These are phyloP conservation scores for Aspergillus bridgeri DNA, from an alignment of 495 filamentous ascomycete genomes.

Conservation along the genomic window DNA sequence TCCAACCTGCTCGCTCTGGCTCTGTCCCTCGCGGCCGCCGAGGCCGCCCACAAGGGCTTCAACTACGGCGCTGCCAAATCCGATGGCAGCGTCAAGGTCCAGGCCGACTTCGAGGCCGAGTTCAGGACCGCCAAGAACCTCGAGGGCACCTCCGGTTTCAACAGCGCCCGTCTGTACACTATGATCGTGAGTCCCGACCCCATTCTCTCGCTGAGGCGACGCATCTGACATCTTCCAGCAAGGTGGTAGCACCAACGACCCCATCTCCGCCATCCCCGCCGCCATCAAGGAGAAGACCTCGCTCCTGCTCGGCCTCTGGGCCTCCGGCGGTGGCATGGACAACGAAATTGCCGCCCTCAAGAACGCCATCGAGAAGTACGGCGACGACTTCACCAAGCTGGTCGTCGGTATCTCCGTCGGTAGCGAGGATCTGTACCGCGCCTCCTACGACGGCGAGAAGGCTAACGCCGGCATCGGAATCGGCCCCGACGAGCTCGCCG, in stretches of 20 bases:
- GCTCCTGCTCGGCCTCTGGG: conserved; percentile 77
- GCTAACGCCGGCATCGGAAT: conserved; percentile 55
- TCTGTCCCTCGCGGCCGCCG: conserved; percentile 39
- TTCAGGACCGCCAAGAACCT: conserved; percentile 70
- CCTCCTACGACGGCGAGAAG: conserved; percentile 54
- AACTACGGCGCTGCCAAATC: conserved; percentile 70
- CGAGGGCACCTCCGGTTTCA: conserved; percentile 68
- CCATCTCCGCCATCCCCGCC: conserved; percentile 69
- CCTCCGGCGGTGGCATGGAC: conserved; percentile 64
- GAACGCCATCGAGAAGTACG: conserved; percentile 60
- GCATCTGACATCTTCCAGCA: conserved; percentile 34
- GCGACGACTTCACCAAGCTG: conserved; percentile 54
- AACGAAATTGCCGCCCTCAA: conserved; percentile 69
- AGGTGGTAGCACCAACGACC: conserved; percentile 54
- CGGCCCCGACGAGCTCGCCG: conserved; percentile 54
- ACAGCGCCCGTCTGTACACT: conserved; percentile 64
- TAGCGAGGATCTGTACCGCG: conserved; percentile 86
- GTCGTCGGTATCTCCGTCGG: conserved; percentile 87
- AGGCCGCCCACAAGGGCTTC: conserved; percentile 66
- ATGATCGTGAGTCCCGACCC: conserved; percentile 52
- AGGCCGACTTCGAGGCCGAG: conserved; percentile 64
- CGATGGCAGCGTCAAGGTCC: conserved; percentile 57
- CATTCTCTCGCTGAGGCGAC: too few species aligned
- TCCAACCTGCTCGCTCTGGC: conserved; percentile 43
- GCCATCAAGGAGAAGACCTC: conserved; percentile 70